These are phyloP conservation scores for Melampsora occidentalis DNA, from an alignment of 1,284 basidiomycete genomes.

Conservation along the genomic window DNA sequence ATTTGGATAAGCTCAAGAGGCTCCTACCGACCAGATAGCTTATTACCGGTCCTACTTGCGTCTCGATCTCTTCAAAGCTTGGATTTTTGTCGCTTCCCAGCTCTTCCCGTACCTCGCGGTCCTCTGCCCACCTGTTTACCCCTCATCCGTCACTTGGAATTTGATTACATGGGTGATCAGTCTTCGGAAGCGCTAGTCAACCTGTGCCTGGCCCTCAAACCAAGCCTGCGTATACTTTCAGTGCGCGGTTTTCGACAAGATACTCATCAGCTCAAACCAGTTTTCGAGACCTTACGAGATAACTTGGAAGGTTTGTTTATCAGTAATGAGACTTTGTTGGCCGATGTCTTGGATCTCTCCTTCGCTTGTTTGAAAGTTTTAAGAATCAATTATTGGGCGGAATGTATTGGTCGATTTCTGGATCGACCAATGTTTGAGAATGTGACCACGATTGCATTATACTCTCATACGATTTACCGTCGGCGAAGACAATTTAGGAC, in stretches of 20 bases:
- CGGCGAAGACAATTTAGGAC: not conserved
- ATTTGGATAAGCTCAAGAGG: not conserved
- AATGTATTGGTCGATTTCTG: slow-evolving; percentile 23
- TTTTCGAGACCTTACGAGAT: slow-evolving; percentile 26
- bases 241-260: slow-evolving; percentile 29
- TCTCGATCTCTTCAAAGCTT: slow-evolving; percentile 4
- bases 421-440: slow-evolving; percentile 12
- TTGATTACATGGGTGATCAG: slow-evolving; percentile 6
- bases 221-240: slow-evolving; percentile 27
- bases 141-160: slow-evolving; percentile 20
- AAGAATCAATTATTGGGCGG: slow-evolving; percentile 32
- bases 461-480: slow-evolving; percentile 38
- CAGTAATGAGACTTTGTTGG: slow-evolving; percentile 17
- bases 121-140: slow-evolving; percentile 14
- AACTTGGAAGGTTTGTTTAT: slow-evolving; percentile 33
- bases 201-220: slow-evolving; percentile 23
- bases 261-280: slow-evolving; percentile 10
- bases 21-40: slow-evolving; percentile 11
- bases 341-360: slow-evolving; percentile 14
- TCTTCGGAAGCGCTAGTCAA: slow-evolving; percentile 15
- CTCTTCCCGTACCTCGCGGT: no score
- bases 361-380: slow-evolving; percentile 28
- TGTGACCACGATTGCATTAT: slow-evolving; percentile 21
- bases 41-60: slow-evolving; percentile 4
- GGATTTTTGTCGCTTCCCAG: slow-evolving; percentile 24